Percentiles rank a stretch among this genome's conserved stretches.
Evolutionary conservation across 345 rosid genomes (phyloP).

Genomic region (Linum lewisii): DNA sequence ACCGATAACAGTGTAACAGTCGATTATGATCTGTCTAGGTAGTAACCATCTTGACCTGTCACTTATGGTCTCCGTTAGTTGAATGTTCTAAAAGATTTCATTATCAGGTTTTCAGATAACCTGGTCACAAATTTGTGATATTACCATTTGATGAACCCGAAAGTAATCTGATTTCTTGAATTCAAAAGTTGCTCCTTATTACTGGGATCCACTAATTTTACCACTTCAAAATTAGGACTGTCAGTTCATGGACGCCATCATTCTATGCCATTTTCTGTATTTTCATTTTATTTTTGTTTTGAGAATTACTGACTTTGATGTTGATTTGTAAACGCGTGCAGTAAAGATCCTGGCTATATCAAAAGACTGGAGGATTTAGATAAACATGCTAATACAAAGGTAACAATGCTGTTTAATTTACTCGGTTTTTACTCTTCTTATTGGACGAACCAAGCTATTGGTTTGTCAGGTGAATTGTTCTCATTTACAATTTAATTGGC

Average conservation of each 20-base stretch:
- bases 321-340: constrained; percentile 30
- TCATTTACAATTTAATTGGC: not conserved
- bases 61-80: not conserved
- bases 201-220: too few species aligned
- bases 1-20: too few species aligned
- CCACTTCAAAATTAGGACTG: not conserved
- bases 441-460: not conserved
- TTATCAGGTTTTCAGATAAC: not conserved
- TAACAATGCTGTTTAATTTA: constrained; percentile 13
- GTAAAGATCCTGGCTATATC: constrained; percentile 82
- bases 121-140: not conserved
- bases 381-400: constrained; percentile 40
- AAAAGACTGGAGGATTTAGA: constrained; percentile 38
- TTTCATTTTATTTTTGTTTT: not conserved
- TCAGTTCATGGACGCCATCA: not conserved
- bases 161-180: too few species aligned
- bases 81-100: not conserved
- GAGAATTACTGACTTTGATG: constrained; percentile 6
- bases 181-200: too few species aligned
- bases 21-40: too few species aligned
- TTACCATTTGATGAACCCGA: not conserved
- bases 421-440: not conserved
- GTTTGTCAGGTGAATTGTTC: not conserved
- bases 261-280: not conserved
- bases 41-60: too few species aligned